Evolutionary conservation across 2,329 filamentous ascomycete species (phyloP), one percentile per base, ranked within the genome.

Genomic region (Ceratocystis cubensis): DNA sequence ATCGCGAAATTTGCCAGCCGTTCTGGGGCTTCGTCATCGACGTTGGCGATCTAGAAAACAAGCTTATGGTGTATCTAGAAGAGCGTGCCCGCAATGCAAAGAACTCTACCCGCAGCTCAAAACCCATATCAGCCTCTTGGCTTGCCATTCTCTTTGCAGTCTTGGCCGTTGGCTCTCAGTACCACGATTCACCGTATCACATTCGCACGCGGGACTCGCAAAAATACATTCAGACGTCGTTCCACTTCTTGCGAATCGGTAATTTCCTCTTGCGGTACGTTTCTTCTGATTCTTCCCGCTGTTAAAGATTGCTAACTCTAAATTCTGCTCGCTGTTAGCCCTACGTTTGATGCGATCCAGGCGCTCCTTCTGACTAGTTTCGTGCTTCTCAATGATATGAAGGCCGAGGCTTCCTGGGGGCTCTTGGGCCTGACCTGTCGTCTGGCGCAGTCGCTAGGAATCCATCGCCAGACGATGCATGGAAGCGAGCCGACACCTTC

Each of bases 1-100:
- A 87, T 75, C 86, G 86, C 72, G 83, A 87, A 71, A 84, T 85
- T 28, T 82, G 84, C 1, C 84, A 87, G 62, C 83, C 83, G 1
- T 87, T 87, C 70, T 87, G 84, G 84, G 84, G 84, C 1, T 84
- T 87, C 63, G 82, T 87, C 20, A 80, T 86, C 67, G 84, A 87
- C 70, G 83, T 87, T 65, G 83, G 86, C 66, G 84, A 86, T 65
- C 80, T 87, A 33, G 84, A 87, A 70, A 81, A 82, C 3, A 83
- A 81, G 69, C 76, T 87, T 61, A 86, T 87, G 79, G 78, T 84
- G 25, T 87, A 87, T 69, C 76, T 87, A 1, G 84, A 87, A 70
- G 84, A 87, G 67, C 78, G 84, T 61, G 83, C 82, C 4, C 81
- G 82, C 67, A 83, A 80, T 70, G 80, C 80, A 2, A 79, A 77